Conservation (phyloP, 768 basidiomycete species). For the Amanita phalloides region DNA sequence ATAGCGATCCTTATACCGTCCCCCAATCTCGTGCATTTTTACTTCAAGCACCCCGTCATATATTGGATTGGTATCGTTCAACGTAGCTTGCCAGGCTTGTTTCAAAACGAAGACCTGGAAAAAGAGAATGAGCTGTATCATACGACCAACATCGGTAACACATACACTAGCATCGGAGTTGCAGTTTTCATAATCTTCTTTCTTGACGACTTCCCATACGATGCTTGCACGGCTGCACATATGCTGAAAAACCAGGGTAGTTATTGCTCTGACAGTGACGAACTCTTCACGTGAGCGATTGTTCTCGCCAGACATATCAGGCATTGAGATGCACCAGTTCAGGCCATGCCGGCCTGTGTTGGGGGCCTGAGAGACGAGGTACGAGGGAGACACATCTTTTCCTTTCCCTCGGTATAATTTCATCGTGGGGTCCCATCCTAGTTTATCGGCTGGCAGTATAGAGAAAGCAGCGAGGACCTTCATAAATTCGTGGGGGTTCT, state of each 20-base stretch:
- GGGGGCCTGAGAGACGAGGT: not conserved
- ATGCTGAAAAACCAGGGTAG: not conserved
- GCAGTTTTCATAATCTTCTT: not conserved
- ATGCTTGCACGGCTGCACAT: not conserved
- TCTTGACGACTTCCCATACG: not conserved
- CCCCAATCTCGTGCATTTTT: not conserved
- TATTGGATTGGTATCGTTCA: too few relatives aligned
- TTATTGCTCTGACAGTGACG: not conserved
- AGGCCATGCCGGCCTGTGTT: not conserved
- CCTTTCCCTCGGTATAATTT: not conserved
- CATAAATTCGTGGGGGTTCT: not conserved
- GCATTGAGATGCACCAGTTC: not conserved
- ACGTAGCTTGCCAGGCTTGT: not conserved
- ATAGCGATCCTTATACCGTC: too few relatives aligned
- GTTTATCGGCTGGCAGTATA: not conserved
- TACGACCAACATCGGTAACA: not conserved
- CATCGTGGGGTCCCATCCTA: not conserved
- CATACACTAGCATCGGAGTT: not conserved
- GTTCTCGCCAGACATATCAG: not conserved
- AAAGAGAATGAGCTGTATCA: not conserved
- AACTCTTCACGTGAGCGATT: not conserved
- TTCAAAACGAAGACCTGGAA: not conserved
- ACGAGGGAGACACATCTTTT: not conserved
- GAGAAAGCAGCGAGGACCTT: not conserved
- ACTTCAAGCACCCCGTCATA: not conserved